These are phyloP conservation scores for Trichoderma simmonsii DNA, from an alignment of 2,329 filamentous ascomycete species.

Conservation along the genomic window DNA sequence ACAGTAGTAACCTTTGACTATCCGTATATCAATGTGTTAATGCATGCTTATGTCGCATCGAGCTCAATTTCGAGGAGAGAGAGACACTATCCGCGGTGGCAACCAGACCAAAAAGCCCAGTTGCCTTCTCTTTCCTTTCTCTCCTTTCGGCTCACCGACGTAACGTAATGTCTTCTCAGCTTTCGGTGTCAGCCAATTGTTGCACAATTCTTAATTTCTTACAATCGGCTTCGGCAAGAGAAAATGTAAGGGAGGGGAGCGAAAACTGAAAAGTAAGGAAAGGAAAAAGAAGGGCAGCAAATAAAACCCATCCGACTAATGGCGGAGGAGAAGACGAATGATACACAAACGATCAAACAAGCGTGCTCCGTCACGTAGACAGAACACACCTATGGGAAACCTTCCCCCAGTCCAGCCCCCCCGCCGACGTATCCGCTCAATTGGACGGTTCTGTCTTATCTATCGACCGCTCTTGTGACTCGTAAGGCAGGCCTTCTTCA, in stretches of 20 bases:
- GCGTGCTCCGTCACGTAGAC: not conserved
- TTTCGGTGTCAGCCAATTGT: not conserved
- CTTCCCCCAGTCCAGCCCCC: not conserved
- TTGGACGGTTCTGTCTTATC: not conserved
- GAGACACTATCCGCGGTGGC: not conserved
- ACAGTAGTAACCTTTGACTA: not conserved
- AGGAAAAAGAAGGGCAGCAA: not conserved
- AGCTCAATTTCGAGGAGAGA: not conserved
- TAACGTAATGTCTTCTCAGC: not conserved
- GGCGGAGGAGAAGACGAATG: not conserved
- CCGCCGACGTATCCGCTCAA: not conserved
- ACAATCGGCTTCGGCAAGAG: not conserved
- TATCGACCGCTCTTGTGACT: slow-evolving; percentile 8
- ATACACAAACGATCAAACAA: not conserved
- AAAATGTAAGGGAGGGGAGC: not conserved
- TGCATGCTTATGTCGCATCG: not conserved
- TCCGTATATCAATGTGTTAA: not conserved
- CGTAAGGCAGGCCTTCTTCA: not conserved
- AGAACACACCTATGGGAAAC: not conserved
- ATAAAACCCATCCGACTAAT: not conserved
- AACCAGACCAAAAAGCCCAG: not conserved
- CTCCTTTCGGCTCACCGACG: not conserved
- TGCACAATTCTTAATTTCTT: not conserved
- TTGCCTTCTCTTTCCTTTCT: not conserved
- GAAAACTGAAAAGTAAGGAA: not conserved